These are phyloP conservation scores for Poa pratensis DNA, from an alignment of 176 grass and related monocot species.

Conservation along the genomic window DNA sequence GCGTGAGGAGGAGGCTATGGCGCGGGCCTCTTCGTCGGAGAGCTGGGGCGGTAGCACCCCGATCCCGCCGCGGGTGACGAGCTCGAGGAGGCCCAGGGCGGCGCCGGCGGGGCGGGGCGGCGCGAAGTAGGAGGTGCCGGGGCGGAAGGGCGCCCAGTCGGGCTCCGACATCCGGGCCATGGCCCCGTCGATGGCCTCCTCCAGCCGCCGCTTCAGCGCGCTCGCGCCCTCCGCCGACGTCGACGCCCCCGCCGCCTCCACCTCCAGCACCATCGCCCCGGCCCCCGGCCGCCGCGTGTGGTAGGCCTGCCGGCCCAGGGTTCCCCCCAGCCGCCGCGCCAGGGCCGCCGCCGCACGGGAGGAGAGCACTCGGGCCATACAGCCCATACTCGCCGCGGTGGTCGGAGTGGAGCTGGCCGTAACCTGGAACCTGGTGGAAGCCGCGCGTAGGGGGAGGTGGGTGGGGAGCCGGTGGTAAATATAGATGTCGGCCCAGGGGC, in stretches of 20 bases:
- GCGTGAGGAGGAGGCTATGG: conserved; percentile 46
- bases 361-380: conserved; percentile 21
- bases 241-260: conserved; percentile 28
- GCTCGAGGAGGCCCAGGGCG: conserved; percentile 33
- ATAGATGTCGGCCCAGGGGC: conserved; percentile 3
- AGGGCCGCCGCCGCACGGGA: conserved; percentile 27
- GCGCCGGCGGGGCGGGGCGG: conserved; percentile 47
- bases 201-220: conserved; percentile 31
- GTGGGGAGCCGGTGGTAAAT: conserved; percentile 30
- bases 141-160: conserved; percentile 60
- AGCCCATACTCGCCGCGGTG: conserved; percentile 38
- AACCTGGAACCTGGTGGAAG: not conserved
- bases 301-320: conserved; percentile 13
- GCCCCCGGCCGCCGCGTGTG: conserved; percentile 45
- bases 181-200: conserved; percentile 60
- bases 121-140: conserved; percentile 61
- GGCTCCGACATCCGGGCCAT: conserved; percentile 56
- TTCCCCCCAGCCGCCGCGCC: conserved; percentile 27
- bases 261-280: conserved; percentile 22
- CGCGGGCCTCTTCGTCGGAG: conserved; percentile 51
- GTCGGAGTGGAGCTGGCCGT: not conserved
- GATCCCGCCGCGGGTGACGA: conserved; percentile 1
- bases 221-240: not conserved
- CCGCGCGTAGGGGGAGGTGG: not conserved
- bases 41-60: conserved; percentile 4